phyloP scores from a whole-genome alignment of 257 asterid genomes.

The Handroanthus guayacan region DNA sequence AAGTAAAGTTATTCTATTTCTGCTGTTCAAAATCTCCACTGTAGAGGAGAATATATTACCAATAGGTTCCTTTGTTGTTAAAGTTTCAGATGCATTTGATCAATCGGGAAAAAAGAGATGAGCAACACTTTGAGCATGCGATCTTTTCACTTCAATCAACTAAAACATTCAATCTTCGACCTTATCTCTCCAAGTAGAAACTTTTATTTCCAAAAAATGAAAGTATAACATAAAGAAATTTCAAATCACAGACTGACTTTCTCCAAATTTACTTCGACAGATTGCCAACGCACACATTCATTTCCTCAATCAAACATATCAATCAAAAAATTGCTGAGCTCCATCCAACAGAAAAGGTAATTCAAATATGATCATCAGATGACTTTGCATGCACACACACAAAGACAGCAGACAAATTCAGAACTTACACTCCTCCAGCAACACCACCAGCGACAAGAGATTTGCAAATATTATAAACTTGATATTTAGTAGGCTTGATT shows the following conservation, averaged over 20 bases:
- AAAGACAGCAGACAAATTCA: slow-evolving; percentile 5
- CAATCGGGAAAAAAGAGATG: background rate
- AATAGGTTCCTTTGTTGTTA: background rate
- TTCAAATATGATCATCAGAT: slow-evolving; percentile 9
- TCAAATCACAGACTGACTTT: slow-evolving; percentile 2
- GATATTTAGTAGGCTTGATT: slow-evolving; percentile 71
- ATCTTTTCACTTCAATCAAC: slow-evolving; percentile 30
- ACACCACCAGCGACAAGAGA: slow-evolving; percentile 96
- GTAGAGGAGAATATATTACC: slow-evolving; percentile 6
- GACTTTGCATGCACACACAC: slow-evolving; percentile 5
- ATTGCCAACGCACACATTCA: slow-evolving; percentile 25
- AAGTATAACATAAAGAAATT: background rate
- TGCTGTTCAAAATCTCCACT: slow-evolving; percentile 2
- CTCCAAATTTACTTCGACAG: slow-evolving; percentile 17
- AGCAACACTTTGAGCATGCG: background rate
- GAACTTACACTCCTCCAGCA: slow-evolving; percentile 94
- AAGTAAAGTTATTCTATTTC: slow-evolving; percentile 13
- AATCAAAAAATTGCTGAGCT: background rate
- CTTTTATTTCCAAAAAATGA: slow-evolving; percentile 11
- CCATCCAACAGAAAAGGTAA: background rate
- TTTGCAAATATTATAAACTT: slow-evolving; percentile 76
- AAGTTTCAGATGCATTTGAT: slow-evolving; percentile 20
- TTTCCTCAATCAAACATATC: slow-evolving; percentile 21
- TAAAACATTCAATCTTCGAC: background rate
- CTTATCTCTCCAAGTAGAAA: background rate